These are phyloP conservation scores for Apiospora sp. DNA, from an alignment of 2,329 filamentous ascomycete species.

Conservation along the genomic window DNA sequence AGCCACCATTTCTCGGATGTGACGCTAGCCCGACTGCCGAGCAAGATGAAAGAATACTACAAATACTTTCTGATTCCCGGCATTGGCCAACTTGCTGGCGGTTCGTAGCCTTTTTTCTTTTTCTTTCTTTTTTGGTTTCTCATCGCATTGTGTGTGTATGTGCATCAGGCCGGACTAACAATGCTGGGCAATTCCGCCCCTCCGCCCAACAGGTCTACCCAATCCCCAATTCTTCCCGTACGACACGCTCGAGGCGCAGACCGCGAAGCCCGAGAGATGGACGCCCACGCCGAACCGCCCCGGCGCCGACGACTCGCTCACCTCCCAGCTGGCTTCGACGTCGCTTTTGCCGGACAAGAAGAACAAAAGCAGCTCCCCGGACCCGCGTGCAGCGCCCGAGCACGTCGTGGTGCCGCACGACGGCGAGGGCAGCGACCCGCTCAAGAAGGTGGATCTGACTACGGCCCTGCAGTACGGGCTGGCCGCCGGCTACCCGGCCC, in stretches of 20 bases:
- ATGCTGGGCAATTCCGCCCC: background rate
- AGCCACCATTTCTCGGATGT: slow-evolving; percentile 79
- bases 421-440: slow-evolving; percentile 60
- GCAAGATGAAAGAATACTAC: slow-evolving; percentile 82
- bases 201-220: slow-evolving; percentile 70
- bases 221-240: slow-evolving; percentile 86
- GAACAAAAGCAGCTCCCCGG: slow-evolving; percentile 29
- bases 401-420: slow-evolving; percentile 72
- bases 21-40: slow-evolving; percentile 70
- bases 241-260: slow-evolving; percentile 86
- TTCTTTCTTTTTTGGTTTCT: too few relatives aligned
- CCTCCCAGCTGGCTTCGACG: slow-evolving; percentile 45
- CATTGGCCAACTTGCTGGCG: slow-evolving; percentile 69
- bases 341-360: slow-evolving; percentile 31
- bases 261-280: slow-evolving; percentile 78
- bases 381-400: slow-evolving; percentile 44
- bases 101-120: slow-evolving; percentile 46
- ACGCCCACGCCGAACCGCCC: slow-evolving; percentile 72
- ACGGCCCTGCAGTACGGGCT: slow-evolving; percentile 88
- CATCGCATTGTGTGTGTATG: background rate
- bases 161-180: slow-evolving; percentile 7
- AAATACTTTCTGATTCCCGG: slow-evolving; percentile 77
- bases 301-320: slow-evolving; percentile 44
- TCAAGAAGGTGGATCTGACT: slow-evolving; percentile 79
- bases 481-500: slow-evolving; percentile 81